Conservation (phyloP, 1,284 basidiomycete genomes). For the Fistulina hepatica region DNA sequence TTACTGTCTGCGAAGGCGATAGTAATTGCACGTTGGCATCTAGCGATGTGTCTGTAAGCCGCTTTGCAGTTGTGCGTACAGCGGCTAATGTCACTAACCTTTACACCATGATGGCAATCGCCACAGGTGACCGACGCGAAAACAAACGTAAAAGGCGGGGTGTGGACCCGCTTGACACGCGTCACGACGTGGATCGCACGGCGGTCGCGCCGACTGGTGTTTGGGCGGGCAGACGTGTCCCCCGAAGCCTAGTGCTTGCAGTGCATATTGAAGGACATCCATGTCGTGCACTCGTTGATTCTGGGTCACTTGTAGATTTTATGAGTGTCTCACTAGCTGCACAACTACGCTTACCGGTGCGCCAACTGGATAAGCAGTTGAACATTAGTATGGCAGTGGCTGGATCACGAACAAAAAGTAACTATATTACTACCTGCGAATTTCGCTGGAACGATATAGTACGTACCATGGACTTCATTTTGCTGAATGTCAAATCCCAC, state of each 20-base stretch:
- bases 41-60: too few relatives aligned
- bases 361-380: background rate
- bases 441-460: too few relatives aligned
- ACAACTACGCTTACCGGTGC: background rate
- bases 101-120: too few relatives aligned
- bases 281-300: background rate
- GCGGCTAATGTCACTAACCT: too few relatives aligned
- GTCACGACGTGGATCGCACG: too few relatives aligned
- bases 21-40: too few relatives aligned
- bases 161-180: too few relatives aligned
- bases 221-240: background rate
- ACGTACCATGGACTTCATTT: too few relatives aligned
- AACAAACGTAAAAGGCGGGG: too few relatives aligned
- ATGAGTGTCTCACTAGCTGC: background rate
- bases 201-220: background rate
- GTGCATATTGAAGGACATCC: background rate
- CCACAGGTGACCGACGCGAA: too few relatives aligned
- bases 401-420: background rate
- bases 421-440: background rate
- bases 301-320: background rate
- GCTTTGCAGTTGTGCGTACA: too few relatives aligned
- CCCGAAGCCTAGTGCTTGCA: background rate
- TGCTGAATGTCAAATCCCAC: conserved; percentile 14
- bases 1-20: too few relatives aligned
- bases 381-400: background rate